These are phyloP conservation scores for Sugiyamaella americana DNA, from an alignment of 805 yeast species.

Conservation along the genomic window DNA sequence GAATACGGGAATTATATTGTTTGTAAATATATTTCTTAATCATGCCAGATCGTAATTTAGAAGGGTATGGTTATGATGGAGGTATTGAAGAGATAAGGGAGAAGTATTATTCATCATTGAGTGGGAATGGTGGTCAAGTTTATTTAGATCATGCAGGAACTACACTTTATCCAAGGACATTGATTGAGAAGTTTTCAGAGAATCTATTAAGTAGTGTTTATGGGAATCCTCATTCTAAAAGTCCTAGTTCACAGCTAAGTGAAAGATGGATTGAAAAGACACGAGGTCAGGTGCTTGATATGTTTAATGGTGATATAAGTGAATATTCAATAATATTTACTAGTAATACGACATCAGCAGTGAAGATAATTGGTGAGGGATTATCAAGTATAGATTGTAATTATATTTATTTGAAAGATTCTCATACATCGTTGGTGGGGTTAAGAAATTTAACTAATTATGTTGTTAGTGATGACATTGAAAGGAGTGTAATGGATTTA, in stretches of 20 bases:
- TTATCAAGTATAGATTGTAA: conserved; percentile 22
- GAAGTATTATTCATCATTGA: neutral
- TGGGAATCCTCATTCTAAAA: conserved; percentile 41
- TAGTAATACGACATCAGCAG: conserved; percentile 37
- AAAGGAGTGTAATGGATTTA: neutral
- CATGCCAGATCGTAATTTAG: neutral
- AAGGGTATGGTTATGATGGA: neutral
- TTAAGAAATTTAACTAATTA: conserved; percentile 28
- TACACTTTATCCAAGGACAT: conserved; percentile 31
- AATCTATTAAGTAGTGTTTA: conserved; percentile 23
- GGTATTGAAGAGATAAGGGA: neutral
- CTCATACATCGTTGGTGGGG: conserved; percentile 42
- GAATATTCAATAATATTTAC: conserved; percentile 38
- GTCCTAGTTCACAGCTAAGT: conserved; percentile 31
- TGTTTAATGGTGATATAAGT: conserved; percentile 34
- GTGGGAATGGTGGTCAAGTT: conserved; percentile 14
- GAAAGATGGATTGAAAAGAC: conserved; percentile 25
- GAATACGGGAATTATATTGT: too few relatives aligned
- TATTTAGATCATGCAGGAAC: conserved; percentile 44
- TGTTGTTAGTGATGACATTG: conserved; percentile 42
- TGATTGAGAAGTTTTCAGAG: conserved; percentile 27
- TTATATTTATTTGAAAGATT: conserved; percentile 31
- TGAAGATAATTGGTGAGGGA: conserved; percentile 35
- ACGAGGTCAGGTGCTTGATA: conserved; percentile 28
- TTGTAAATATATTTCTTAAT: neutral